A percentile compares a stretch with the other conserved stretches of the same genome.
phyloP scores from a whole-genome alignment of 257 asterid species.

The Anisodus acutangulus region DNA sequence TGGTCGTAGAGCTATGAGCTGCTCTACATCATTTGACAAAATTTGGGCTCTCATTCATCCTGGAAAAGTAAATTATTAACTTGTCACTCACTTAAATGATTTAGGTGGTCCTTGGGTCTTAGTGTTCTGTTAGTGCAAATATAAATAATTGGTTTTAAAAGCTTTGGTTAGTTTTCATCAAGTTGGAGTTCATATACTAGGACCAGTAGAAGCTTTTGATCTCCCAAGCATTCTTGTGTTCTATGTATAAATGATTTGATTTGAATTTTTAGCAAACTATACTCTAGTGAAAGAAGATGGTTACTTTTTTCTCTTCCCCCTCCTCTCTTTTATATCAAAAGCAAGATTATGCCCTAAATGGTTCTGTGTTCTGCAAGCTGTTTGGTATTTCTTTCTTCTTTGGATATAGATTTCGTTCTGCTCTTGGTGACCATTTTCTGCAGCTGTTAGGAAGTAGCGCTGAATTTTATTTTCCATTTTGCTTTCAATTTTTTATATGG shows the following conservation, averaged over 20 bases:
- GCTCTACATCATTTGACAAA: neutral
- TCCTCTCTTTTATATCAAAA: neutral
- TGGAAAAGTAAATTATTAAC: neutral
- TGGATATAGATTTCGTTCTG: neutral
- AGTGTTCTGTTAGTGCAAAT: neutral
- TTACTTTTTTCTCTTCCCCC: neutral
- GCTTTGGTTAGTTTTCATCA: conserved; percentile 8
- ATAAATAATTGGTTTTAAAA: neutral
- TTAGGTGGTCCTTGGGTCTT: neutral
- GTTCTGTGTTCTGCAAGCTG: neutral
- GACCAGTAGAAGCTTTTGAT: neutral
- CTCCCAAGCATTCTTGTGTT: neutral
- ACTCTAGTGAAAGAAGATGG: neutral
- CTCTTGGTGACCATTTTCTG: neutral
- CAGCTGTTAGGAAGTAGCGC: neutral
- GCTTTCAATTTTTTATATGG: neutral
- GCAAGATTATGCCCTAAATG: neutral
- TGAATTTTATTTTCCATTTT: neutral
- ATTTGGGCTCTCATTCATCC: neutral
- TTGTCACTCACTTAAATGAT: neutral
- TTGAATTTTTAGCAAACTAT: neutral
- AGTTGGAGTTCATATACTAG: conserved; percentile 12
- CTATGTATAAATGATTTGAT: neutral
- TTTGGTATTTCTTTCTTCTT: neutral
- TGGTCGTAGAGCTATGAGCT: neutral